Evolutionary conservation across 208 protist genomes (phyloP), one percentile per base, ranked within the genome.

Genomic region (Herpetomonas tarakana): DNA sequence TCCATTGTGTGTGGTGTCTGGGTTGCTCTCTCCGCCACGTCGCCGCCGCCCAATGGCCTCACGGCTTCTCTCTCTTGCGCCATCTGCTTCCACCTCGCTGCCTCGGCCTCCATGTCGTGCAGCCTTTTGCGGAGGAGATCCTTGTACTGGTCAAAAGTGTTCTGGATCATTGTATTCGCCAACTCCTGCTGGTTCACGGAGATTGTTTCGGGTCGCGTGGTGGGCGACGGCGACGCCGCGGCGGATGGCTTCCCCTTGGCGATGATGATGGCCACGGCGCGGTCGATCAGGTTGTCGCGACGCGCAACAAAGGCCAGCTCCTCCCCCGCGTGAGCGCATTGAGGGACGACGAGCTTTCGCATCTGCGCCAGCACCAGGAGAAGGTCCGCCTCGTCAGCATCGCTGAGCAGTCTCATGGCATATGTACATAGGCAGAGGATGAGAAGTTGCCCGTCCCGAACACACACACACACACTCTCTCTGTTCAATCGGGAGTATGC

Each of bases 101-200:
- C 45, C 58, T 76, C 63, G 12, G 24, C 18, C 28, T 65, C 44
- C 25, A 63, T 63, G 22, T n/a, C 46, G 2, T 49, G 12, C 0
- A 76, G 30, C 31, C 70, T 55, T 47, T 61, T 22, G 16, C 69
- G 53, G 44, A 76, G 51, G 3, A 66, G 3, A 41, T 65, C 52
- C 31, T 60, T 58, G 49, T 76, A 58, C 25, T 45, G 51, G 45
- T 76, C 69, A 24, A 76, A 76, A 1, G 69, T 76, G 3, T 31
- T 45, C 2, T 46, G 21, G 31, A 76, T 61, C 3, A 76, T 31
- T 16, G 57, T 16, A 11, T 61, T 26, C 16, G 69, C 69, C 30
- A 76, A 35, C 7, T 51, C 45, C 14, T 65, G 63, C 19, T 68
- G 50, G 47, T 76, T 49, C 19, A 49, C 44, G 19, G 6, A 7